A percentile compares a stretch with the other conserved stretches of the same genome.
Evolutionary conservation across 495 filamentous ascomycete species (phyloP).

Genomic region (Pyronema domesticum): DNA sequence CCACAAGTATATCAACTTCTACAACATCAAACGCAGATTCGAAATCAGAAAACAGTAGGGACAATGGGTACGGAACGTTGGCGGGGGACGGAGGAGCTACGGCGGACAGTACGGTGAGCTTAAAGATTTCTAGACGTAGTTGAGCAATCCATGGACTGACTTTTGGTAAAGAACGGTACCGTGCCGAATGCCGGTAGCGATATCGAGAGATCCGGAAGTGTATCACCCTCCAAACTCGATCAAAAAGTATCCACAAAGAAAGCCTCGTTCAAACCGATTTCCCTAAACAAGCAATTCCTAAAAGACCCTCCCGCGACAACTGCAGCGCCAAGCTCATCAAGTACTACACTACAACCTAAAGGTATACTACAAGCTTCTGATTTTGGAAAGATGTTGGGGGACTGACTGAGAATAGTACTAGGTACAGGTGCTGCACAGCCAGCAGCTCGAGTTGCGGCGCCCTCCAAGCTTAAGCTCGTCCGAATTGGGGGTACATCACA

Average conservation of each 20-base stretch:
- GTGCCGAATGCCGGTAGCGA: conserved; percentile 20
- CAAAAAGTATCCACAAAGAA: conserved; percentile 55
- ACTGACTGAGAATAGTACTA: not conserved
- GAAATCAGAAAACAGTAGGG: not conserved
- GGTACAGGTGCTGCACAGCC: conserved; percentile 3
- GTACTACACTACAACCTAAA: conserved; percentile 15
- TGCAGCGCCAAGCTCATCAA: conserved; percentile 12
- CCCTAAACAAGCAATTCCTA: conserved; percentile 76
- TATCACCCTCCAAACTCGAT: conserved; percentile 32
- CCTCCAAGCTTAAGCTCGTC: conserved; percentile 21
- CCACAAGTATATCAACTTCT: not conserved
- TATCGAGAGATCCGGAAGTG: conserved; percentile 20
- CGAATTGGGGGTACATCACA: conserved; percentile 17
- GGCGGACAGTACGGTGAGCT: not conserved
- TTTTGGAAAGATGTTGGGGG: not conserved
- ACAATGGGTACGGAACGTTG: not conserved
- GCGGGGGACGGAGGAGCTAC: not conserved
- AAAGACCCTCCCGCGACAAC: conserved; percentile 32
- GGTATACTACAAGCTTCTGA: conserved; percentile 9
- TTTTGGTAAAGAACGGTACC: too few relatives aligned
- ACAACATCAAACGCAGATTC: not conserved
- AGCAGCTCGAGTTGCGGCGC: conserved; percentile 7
- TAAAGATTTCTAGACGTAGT: not conserved
- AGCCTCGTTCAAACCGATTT: conserved; percentile 83
- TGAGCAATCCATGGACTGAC: too few relatives aligned